Base-by-base conservation (phyloP, 768 basidiomycete genomes). In the Naganishia onofrii region DNA sequence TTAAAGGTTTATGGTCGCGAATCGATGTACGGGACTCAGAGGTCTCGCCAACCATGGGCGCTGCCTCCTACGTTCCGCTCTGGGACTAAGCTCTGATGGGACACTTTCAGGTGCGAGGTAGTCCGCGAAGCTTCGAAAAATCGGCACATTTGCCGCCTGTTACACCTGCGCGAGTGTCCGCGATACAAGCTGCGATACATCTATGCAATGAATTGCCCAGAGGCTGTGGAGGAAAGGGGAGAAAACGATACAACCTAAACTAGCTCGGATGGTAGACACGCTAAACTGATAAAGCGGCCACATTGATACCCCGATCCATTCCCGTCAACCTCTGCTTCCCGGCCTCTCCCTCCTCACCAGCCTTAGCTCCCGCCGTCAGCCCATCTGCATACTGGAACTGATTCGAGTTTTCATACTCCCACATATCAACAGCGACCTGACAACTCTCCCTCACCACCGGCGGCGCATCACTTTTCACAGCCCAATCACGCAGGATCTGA, bases 341-440 rank as follows among this genome's bases (percentile, higher is more conserved):
- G 10, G 63, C 34, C 36, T 66, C 53, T n/a, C 7, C 56, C 46
- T 44, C 21, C 1, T 52, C 29, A 23, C 23, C 71, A n/a, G 29
- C 52, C 36, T 68, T 28, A 31, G 44, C 69, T 9, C 34, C 28
- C 29, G 66, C 42, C 7, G 31, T 34, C 60, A 72, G 42, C 53
- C 56, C 56, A 46, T 72, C 71, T 0, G 71, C 71, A 67, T 72
- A 72, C 46, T 72, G 71, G 60, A 72, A 72, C 56, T 72, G 71
- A 53, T 68, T 72, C 34, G 71, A 72, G 53, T 68, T 72, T 42
- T 72, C 71, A 63, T 72, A 72, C 71, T 72, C 91, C 88, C 91
- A 96, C 92, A 97, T 93, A 80, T 96, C 96, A 66, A 99, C 86
- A 2, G 96, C 96, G 60, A 99, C 88, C 76, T 93, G 88, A 81